Evolutionary conservation across 805 yeast species (phyloP), one percentile per base, ranked within the genome.

Genomic region (Wickerhamomyces pijperi): DNA sequence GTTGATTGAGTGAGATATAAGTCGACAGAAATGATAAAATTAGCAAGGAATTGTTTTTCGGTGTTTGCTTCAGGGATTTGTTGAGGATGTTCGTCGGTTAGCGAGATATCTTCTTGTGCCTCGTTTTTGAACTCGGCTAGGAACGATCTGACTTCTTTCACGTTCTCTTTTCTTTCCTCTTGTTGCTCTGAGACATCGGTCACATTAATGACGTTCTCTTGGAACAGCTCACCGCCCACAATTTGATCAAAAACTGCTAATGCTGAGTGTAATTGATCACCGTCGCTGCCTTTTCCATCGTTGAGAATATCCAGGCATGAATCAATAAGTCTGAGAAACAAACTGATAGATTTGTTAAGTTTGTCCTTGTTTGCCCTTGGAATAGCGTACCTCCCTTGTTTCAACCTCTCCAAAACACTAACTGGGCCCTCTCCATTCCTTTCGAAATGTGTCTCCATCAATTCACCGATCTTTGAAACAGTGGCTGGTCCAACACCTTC

Each of bases 401-500:
- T 29, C 12, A 46, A 25, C 2, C 28, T 35, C 15, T 25, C n/a
- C 6, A 47, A 16, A 1, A 50, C 45, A 5, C 38, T 36, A n/a
- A 45, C 3, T 2, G 54, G 48, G 2, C 17, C 15, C 7, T 36
- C 12, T 1, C 36, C 41, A 2, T 25, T 19, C 15, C 7, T 17
- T 5, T 17, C 28, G 17, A 6, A 31, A 19, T 28, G 11, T 18
- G 21, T 37, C 28, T 46, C 47, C 37, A 46, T 40, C 8, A 44
- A 19, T 11, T 18, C 19, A 12, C 32, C 21, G 15, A 41, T 43
- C 37, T 39, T 45, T 32, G 40, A 40, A 17, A 39, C 12, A 5
- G 43, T 31, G 8, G 38, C 29, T 3, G 61, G 65, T 0, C 96
- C 96, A 9, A 86, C 51, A 0, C 92, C 88, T 11, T 37, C 39